Base-by-base conservation (phyloP, 495 filamentous ascomycete genomes). In the Penicillium mononematosum region DNA sequence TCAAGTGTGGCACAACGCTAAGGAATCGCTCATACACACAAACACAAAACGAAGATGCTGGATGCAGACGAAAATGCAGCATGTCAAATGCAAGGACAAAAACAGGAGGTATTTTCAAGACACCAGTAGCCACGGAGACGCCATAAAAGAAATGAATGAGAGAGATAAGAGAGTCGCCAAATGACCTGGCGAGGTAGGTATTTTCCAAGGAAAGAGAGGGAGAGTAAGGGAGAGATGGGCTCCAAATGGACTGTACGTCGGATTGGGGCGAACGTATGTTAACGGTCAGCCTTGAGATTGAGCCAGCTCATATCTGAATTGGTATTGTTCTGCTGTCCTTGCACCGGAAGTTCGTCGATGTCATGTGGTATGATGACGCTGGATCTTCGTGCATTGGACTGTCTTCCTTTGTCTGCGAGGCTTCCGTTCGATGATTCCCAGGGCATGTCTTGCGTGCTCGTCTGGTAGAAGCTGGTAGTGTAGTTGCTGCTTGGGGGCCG, bases 231-330 rank as follows among this genome's bases (percentile, higher is more conserved):
- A 46, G 53, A 36, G 25, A 25, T 53, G 41, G 39, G 17, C 49
- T 51, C 34, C 22, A 16, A 51, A 41, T 27, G 17, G 34, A 38
- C 19, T 20, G 42, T n/a, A 17, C 38, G 12, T 42, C 38, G 29
- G 11, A 46, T 50, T 17, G 17, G 20, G 42, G 42, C 8, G 11
- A 43, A 27, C 17, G 39, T 19, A 32, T 46, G 22, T 70, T 56
- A 77, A 54, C 65, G 67, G 16, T 71, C 69, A 29, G 66, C 68
- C 24, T 76, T 51, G 8, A 91, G 70, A 66, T 90, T 90, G 39
- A 91, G 71, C 88, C 88, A 91, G 72, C 87, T 89, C 83, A 91
- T 88, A 68, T 91, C 88, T 25, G 76, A 72, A 54, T 78, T 76
- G 60, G 71, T 52, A 41, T 74, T 73, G 45, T 55, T 48, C 6